These are phyloP conservation scores for Fusarium verticillioides DNA, from an alignment of 2,329 filamentous ascomycete genomes.

Conservation along the genomic window DNA sequence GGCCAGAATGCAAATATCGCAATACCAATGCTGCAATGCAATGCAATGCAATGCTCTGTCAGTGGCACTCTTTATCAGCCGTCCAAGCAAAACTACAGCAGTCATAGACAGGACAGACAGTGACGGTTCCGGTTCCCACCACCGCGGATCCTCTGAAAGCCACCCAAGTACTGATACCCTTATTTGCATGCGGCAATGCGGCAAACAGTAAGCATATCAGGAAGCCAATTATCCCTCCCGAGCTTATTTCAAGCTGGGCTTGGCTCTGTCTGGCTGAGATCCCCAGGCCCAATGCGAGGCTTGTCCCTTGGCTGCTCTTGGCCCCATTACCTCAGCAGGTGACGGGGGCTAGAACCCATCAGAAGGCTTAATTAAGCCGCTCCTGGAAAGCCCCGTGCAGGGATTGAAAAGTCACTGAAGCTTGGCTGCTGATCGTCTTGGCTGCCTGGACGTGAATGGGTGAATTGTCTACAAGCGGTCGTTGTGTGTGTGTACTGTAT, in stretches of 20 bases:
- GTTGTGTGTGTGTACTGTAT: neutral
- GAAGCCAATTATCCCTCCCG: conserved; percentile 20
- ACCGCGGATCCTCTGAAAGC: conserved; percentile 3
- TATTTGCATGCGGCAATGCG: conserved; percentile 33
- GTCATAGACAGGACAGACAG: neutral
- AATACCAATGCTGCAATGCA: conserved; percentile 1
- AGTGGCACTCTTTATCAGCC: neutral
- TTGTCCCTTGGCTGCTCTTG: neutral
- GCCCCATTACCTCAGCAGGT: conserved; percentile 27
- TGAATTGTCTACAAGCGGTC: conserved; percentile 3
- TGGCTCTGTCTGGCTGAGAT: conserved; percentile 3
- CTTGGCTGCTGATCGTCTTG: conserved; percentile 37
- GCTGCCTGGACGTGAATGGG: conserved; percentile 12
- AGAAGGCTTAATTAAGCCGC: conserved; percentile 21
- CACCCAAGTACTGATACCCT: neutral
- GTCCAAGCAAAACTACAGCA: neutral
- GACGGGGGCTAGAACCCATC: conserved; percentile 28
- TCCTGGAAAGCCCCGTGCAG: conserved; percentile 32
- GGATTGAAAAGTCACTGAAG: conserved; percentile 27
- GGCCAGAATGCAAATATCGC: conserved; percentile 13
- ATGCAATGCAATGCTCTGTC: neutral
- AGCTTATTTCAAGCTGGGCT: conserved; percentile 31
- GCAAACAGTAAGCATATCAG: conserved; percentile 35
- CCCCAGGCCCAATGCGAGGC: neutral
- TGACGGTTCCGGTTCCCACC: conserved; percentile 2